Conservation (phyloP, 2,329 filamentous ascomycete genomes). For the Cyclaneusma minus region DNA sequence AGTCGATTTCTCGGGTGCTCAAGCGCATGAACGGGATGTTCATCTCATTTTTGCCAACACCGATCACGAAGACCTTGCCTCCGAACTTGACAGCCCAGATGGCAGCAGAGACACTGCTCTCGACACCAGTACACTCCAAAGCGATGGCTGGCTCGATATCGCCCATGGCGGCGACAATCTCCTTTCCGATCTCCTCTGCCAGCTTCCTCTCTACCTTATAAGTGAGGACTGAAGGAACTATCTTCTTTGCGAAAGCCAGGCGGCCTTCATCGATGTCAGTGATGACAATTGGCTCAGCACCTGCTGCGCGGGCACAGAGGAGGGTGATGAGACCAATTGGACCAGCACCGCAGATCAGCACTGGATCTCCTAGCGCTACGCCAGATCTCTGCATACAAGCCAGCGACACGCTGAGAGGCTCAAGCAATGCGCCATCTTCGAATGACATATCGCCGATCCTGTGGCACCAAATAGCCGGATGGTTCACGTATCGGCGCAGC, state of each 20-base stretch:
- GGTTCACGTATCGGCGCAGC: constrained; percentile 83
- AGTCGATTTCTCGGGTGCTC: constrained; percentile 79
- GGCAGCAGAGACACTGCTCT: constrained; percentile 71
- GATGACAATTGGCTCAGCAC: constrained; percentile 80
- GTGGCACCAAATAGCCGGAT: constrained; percentile 89
- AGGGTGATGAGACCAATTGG: constrained; percentile 87
- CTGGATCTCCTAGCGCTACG: constrained; percentile 69
- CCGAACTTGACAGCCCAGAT: constrained; percentile 90
- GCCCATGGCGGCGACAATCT: constrained; percentile 54
- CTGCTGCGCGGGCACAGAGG: constrained; percentile 70
- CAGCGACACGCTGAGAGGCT: constrained; percentile 78
- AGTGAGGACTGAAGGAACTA: constrained; percentile 66
- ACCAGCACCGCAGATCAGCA: constrained; percentile 81
- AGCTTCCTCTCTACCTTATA: constrained; percentile 57
- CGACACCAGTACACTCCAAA: constrained; percentile 89
- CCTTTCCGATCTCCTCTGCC: constrained; percentile 55
- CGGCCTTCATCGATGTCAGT: constrained; percentile 87
- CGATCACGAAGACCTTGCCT: constrained; percentile 93
- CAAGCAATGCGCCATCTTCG: constrained; percentile 80
- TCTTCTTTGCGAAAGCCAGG: constrained; percentile 67
- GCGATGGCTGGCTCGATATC: constrained; percentile 68
- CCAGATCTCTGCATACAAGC: constrained; percentile 75
- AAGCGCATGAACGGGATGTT: constrained; percentile 90
- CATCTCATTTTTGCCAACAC: constrained; percentile 91
- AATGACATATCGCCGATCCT: constrained; percentile 88